These are phyloP conservation scores for Penicillium sp. DNA, from an alignment of 2,329 filamentous ascomycete genomes.

Conservation along the genomic window DNA sequence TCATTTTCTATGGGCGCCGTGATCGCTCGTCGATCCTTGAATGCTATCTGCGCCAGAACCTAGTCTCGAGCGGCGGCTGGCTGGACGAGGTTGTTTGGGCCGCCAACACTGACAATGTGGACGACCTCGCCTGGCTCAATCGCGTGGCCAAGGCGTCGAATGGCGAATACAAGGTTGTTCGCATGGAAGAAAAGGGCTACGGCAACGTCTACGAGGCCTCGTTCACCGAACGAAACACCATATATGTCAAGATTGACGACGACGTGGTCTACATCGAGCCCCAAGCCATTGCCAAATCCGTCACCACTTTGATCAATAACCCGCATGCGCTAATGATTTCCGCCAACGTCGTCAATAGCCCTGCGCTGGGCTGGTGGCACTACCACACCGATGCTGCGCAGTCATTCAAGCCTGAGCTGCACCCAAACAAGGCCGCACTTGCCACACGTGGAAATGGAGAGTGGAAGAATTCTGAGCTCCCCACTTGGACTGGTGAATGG, in stretches of 20 bases:
- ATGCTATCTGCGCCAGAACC: conserved; percentile 13
- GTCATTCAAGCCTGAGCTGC: conserved; percentile 13
- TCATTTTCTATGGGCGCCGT: conserved; percentile 13
- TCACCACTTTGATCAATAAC: conserved; percentile 12
- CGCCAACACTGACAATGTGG: conserved; percentile 10
- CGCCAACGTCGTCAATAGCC: conserved; percentile 13
- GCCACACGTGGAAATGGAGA: conserved; percentile 11
- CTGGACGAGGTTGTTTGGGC: conserved; percentile 13
- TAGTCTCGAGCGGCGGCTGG: conserved; percentile 14
- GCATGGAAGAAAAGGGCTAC: conserved; percentile 12
- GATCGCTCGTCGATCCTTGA: conserved; percentile 13
- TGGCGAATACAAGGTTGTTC: conserved; percentile 11
- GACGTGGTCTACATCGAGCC: conserved; percentile 12
- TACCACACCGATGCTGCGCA: conserved; percentile 11
- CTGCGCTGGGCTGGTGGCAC: conserved; percentile 14
- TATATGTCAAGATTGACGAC: conserved; percentile 15
- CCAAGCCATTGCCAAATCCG: conserved; percentile 11
- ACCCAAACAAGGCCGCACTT: conserved; percentile 8
- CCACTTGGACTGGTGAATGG: conserved; percentile 8
- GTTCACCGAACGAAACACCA: conserved; percentile 12
- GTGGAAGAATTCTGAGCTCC: conserved; percentile 12
- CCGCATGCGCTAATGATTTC: conserved; percentile 13
- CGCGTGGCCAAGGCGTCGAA: conserved; percentile 6
- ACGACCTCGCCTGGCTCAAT: conserved; percentile 12
- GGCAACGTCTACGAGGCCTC: conserved; percentile 13